Evolutionary conservation across 164 flowering plant species (phyloP).

Genomic region (Nymphaea colorata): DNA sequence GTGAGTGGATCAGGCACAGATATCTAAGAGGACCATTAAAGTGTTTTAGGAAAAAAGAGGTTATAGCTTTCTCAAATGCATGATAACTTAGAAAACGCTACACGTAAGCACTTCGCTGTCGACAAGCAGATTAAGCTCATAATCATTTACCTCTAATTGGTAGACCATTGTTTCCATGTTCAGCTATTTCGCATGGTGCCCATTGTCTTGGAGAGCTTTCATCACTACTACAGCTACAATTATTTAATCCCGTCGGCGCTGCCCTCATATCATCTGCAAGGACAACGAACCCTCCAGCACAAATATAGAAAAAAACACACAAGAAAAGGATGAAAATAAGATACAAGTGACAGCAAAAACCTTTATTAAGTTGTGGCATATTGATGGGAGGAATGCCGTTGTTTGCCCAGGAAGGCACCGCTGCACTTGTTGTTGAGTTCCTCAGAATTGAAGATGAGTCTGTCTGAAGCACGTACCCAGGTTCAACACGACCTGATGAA

Average conservation of each 20-base stretch:
- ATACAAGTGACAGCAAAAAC: background rate
- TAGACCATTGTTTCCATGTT: background rate
- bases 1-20: too few species aligned
- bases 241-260: background rate
- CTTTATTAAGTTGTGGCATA: background rate
- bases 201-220: background rate
- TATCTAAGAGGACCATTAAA: too few species aligned
- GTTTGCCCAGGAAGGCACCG: constrained; percentile 10
- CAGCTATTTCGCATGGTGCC: background rate
- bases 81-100: too few species aligned
- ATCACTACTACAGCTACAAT: background rate
- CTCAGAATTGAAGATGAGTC: constrained; percentile 37
- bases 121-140: background rate
- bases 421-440: constrained; percentile 24
- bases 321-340: background rate
- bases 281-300: background rate
- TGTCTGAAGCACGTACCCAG: constrained; percentile 51
- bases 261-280: background rate
- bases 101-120: too few species aligned
- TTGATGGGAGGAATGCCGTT: background rate
- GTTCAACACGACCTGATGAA: constrained; percentile 28
- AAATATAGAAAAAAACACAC: background rate
- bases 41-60: too few species aligned
- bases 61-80: too few species aligned
- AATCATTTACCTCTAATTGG: background rate